A percentile compares a stretch with the other conserved stretches of the same genome.
Conservation (phyloP, 106 monocot genomes). For the Hemerocallis citrina region DNA sequence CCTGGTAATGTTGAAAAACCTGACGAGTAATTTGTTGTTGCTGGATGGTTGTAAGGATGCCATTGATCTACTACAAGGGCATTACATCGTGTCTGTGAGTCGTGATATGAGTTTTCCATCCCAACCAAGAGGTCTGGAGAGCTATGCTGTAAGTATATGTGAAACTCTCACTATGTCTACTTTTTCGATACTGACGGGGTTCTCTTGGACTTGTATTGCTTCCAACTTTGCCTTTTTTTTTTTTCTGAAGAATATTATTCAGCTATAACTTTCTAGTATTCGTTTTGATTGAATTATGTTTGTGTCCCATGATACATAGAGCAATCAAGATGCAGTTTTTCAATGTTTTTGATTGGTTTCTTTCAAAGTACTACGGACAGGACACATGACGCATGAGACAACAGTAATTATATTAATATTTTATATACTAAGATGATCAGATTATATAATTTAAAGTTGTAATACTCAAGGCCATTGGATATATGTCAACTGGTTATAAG, state of each 20-base stretch:
- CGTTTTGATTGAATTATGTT: background rate
- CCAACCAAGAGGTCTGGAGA: constrained; percentile 40
- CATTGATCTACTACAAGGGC: constrained; percentile 92
- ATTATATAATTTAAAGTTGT: too few relatives aligned
- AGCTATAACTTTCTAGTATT: background rate
- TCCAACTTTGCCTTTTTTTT: too few relatives aligned
- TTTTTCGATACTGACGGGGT: background rate
- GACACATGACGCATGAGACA: too few relatives aligned
- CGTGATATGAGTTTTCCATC: constrained; percentile 50
- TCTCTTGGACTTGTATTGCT: background rate
- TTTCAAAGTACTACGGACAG: too few relatives aligned
- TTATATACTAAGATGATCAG: too few relatives aligned
- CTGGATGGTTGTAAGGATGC: constrained; percentile 52
- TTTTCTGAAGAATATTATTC: background rate
- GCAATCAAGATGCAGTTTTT: too few relatives aligned
- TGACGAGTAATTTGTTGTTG: background rate
- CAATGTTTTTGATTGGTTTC: too few relatives aligned
- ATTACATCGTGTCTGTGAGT: constrained; percentile 77
- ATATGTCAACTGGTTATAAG: too few relatives aligned
- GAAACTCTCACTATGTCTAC: background rate
- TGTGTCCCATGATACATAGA: too few relatives aligned
- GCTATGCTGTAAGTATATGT: constrained; percentile 43
- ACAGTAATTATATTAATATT: too few relatives aligned
- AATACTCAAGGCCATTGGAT: too few relatives aligned
- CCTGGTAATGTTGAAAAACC: background rate